Evolutionary conservation across 179 eudicot species (phyloP).

Genomic region (Gypsophila paniculata): DNA sequence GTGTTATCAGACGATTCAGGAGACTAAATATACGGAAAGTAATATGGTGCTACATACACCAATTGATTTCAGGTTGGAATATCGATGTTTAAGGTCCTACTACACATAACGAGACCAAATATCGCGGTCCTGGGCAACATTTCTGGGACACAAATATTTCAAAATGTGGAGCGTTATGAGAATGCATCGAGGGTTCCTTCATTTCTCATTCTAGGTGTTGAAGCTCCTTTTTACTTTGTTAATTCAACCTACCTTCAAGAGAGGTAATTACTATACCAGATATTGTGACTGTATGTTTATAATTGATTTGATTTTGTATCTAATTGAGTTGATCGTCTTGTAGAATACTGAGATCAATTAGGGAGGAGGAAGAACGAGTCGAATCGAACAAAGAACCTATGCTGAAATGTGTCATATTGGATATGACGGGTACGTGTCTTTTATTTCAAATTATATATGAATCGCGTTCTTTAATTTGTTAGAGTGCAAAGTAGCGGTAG

Average conservation of each 20-base stretch:
- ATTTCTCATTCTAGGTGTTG: slow-evolving; percentile 55
- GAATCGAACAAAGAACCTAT: slow-evolving; percentile 25
- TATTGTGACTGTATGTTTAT: too few relatives aligned
- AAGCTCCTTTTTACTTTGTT: slow-evolving; percentile 73
- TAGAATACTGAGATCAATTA: slow-evolving; percentile 65
- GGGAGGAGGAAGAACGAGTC: slow-evolving; percentile 56
- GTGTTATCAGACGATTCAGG: too few relatives aligned
- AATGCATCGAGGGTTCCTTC: slow-evolving; percentile 61
- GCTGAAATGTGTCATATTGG: slow-evolving; percentile 47
- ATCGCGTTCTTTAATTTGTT: too few relatives aligned
- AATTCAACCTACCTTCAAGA: slow-evolving; percentile 76
- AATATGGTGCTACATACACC: background rate
- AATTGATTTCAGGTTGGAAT: slow-evolving; percentile 51
- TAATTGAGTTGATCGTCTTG: slow-evolving; percentile 2
- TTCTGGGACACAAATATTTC: slow-evolving; percentile 63
- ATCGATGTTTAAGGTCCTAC: slow-evolving; percentile 56
- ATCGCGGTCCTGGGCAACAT: slow-evolving; percentile 60
- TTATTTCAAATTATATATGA: background rate
- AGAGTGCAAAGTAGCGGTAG: too few relatives aligned
- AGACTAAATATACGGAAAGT: too few relatives aligned
- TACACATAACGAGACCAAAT: slow-evolving; percentile 79
- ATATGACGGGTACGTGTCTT: slow-evolving; percentile 53
- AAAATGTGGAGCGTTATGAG: slow-evolving; percentile 56
- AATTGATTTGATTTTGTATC: background rate
- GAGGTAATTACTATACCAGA: slow-evolving; percentile 33